Evolutionary conservation across 345 rosid species (phyloP).

Genomic region (Isatis tinctoria): DNA sequence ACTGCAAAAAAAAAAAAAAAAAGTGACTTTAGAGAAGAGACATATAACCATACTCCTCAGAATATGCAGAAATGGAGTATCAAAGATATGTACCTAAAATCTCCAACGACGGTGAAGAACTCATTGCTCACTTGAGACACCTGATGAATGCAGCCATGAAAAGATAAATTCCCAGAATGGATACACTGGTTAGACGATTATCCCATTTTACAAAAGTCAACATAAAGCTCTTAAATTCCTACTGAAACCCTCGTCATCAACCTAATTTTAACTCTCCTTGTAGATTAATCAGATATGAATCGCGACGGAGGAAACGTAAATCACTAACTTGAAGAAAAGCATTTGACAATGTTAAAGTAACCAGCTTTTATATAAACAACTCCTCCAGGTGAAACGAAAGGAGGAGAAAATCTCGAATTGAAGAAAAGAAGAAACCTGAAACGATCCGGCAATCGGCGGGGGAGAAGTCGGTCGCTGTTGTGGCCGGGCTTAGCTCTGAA

Average conservation of each 20-base stretch:
- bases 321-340: background rate
- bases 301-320: background rate
- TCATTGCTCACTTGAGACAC: constrained; percentile 27
- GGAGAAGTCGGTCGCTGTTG: constrained; percentile 15
- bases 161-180: background rate
- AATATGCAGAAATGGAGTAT: background rate
- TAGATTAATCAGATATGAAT: background rate
- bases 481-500: constrained; percentile 23
- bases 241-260: background rate
- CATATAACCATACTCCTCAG: background rate
- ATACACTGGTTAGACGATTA: background rate
- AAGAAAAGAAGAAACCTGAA: constrained; percentile 10
- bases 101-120: constrained; percentile 51
- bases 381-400: background rate
- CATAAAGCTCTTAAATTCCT: background rate
- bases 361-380: background rate
- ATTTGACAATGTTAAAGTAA: background rate
- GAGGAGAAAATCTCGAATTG: background rate
- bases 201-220: constrained; percentile 2
- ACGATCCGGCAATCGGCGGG: constrained; percentile 15
- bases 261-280: background rate
- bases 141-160: background rate
- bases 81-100: constrained; percentile 54
- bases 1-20: constrained; percentile 30
- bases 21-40: background rate